Evolutionary conservation across 1,284 basidiomycete species (phyloP).

Genomic region (Naganishia cerealis): DNA sequence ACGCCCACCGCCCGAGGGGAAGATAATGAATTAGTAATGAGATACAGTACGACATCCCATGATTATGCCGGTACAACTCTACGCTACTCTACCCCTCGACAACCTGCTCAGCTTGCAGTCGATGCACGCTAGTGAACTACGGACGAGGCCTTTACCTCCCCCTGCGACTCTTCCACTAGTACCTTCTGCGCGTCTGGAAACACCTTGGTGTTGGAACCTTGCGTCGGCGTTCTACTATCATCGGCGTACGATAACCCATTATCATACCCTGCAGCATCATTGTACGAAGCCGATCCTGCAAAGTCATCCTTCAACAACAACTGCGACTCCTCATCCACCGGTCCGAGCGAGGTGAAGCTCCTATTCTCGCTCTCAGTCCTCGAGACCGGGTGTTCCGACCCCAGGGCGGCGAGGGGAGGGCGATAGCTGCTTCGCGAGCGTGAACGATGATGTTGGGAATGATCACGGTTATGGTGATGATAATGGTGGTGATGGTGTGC

Average conservation of each 20-base stretch:
- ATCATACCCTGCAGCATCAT: neutral
- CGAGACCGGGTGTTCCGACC: neutral
- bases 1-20: too few relatives aligned
- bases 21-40: neutral
- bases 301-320: conserved; percentile 1
- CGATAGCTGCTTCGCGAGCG: conserved; percentile 26
- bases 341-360: conserved; percentile 19
- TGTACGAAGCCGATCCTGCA: neutral
- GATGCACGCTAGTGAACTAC: neutral
- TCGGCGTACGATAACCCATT: neutral
- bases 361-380: conserved; percentile 21
- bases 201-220: too few relatives aligned
- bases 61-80: conserved; percentile 1
- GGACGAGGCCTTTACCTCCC: neutral
- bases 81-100: neutral
- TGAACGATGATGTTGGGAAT: conserved; percentile 17
- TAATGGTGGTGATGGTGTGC: conserved; percentile 6
- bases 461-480: conserved; percentile 1
- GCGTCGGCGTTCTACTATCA: too few relatives aligned
- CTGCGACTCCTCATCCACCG: conserved; percentile 27
- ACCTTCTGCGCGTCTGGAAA: too few relatives aligned
- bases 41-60: neutral
- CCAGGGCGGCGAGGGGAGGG: neutral
- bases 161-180: neutral
- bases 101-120: neutral